A percentile compares a stretch with the other conserved stretches of the same genome.
phyloP scores from a whole-genome alignment of 768 basidiomycete genomes.

The Boletus tylopilopsis region DNA sequence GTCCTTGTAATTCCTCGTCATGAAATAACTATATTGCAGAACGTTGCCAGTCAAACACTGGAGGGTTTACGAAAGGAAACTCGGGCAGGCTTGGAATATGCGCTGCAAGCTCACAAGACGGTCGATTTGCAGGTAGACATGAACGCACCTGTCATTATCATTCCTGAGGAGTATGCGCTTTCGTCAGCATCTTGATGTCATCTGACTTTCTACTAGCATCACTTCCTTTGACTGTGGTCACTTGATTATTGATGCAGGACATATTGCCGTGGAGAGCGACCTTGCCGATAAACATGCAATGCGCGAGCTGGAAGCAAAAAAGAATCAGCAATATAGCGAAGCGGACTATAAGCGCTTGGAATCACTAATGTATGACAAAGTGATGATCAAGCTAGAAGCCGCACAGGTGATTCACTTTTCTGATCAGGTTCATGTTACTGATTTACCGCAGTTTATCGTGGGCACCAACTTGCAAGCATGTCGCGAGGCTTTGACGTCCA shows the following conservation, averaged over 20 bases:
- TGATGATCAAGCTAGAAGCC: constrained; percentile 75
- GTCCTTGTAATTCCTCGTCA: neutral
- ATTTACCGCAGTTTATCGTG: constrained; percentile 68
- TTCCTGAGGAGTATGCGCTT: constrained; percentile 78
- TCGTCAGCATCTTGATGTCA: constrained; percentile 13
- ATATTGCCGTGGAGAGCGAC: constrained; percentile 90
- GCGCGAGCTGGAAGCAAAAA: constrained; percentile 74
- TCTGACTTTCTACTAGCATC: constrained; percentile 48
- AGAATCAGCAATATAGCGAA: constrained; percentile 78
- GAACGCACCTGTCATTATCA: constrained; percentile 94
- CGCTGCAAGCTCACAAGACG: constrained; percentile 91
- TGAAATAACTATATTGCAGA: constrained; percentile 41
- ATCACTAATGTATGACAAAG: constrained; percentile 92
- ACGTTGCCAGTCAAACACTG: constrained; percentile 87
- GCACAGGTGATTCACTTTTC: constrained; percentile 66
- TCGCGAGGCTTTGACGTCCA: constrained; percentile 67
- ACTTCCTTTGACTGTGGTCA: constrained; percentile 76
- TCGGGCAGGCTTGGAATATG: constrained; percentile 88
- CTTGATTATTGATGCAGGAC: constrained; percentile 92
- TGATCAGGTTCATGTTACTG: constrained; percentile 5
- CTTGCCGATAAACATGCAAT: constrained; percentile 82
- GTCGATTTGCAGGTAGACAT: constrained; percentile 95
- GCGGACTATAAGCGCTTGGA: constrained; percentile 85
- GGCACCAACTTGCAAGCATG: constrained; percentile 82
- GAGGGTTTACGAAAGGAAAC: constrained; percentile 94